Evolutionary conservation across 1,139 yeast species (phyloP).

Genomic region (Taphrina pruni): DNA sequence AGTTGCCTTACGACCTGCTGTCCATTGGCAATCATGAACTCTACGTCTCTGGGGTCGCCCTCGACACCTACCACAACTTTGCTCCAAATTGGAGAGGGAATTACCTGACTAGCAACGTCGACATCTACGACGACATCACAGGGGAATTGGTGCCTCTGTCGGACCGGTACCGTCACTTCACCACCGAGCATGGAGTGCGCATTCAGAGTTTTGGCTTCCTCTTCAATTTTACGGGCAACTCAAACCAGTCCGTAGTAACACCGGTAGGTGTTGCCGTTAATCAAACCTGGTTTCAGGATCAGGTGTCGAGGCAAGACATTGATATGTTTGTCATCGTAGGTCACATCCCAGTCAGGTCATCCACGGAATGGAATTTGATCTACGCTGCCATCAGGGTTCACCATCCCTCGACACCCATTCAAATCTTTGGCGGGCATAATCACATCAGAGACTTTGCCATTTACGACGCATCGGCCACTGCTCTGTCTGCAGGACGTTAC

Average conservation of each 20-base stretch:
- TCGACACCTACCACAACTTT: constrained; percentile 67
- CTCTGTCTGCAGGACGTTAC: constrained; percentile 87
- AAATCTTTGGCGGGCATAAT: constrained; percentile 93
- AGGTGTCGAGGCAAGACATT: constrained; percentile 54
- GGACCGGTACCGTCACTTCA: constrained; percentile 65
- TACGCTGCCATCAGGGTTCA: constrained; percentile 59
- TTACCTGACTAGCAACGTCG: constrained; percentile 84
- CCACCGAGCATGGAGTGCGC: constrained; percentile 60
- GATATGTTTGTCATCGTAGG: constrained; percentile 75
- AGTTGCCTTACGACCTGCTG: constrained; percentile 75
- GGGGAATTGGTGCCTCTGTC: constrained; percentile 71
- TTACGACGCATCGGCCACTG: constrained; percentile 71
- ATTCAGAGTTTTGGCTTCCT: constrained; percentile 78
- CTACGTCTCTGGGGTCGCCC: constrained; percentile 70
- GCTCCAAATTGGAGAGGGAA: constrained; percentile 65
- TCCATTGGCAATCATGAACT: constrained; percentile 94
- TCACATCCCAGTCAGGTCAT: constrained; percentile 76
- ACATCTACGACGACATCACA: constrained; percentile 56
- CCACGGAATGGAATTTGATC: constrained; percentile 63
- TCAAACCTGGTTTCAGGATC: constrained; percentile 68
- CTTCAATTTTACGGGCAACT: constrained; percentile 70
- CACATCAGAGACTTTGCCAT: constrained; percentile 84
- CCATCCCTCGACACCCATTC: constrained; percentile 71
- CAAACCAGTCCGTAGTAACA: constrained; percentile 69
- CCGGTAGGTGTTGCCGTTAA: constrained; percentile 64